Percentiles rank a stretch among this genome's conserved stretches.
Conservation (phyloP, 2,329 filamentous ascomycete species). For the Aulographum hederae region DNA sequence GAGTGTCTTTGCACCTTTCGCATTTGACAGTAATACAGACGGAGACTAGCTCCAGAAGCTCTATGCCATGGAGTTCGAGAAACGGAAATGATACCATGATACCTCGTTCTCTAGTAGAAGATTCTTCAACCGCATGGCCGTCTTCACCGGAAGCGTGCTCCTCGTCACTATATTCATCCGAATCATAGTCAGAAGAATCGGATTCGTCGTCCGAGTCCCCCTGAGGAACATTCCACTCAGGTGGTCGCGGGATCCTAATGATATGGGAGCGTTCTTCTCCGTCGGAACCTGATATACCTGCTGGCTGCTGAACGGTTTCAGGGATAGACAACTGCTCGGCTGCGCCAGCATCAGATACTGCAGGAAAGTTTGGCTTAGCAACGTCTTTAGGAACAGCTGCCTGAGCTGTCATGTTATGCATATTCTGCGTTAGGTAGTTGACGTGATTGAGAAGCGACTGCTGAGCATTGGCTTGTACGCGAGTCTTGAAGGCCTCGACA, state of each 20-base stretch:
- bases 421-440: constrained; percentile 56
- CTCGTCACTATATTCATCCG: constrained; percentile 25
- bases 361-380: neutral
- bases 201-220: constrained; percentile 17
- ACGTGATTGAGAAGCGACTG: constrained; percentile 54
- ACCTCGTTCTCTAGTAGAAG: constrained; percentile 38
- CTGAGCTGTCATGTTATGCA: constrained; percentile 35
- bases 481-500: constrained; percentile 46
- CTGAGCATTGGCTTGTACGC: constrained; percentile 35
- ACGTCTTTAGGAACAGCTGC: neutral
- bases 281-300: neutral
- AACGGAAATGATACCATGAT: constrained; percentile 65
- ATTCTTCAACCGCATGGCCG: constrained; percentile 13
- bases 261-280: constrained; percentile 36
- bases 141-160: constrained; percentile 14
- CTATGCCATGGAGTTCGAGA: constrained; percentile 59
- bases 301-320: neutral
- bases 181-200: constrained; percentile 24
- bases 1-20: constrained; percentile 55
- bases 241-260: constrained; percentile 54
- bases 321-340: constrained; percentile 2
- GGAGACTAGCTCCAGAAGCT: constrained; percentile 50
- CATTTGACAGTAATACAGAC: constrained; percentile 60
- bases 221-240: constrained; percentile 45
- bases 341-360: neutral